Evolutionary conservation across 805 yeast species (phyloP), one percentile per base, ranked within the genome.

Genomic region (Danielia oregonensis): DNA sequence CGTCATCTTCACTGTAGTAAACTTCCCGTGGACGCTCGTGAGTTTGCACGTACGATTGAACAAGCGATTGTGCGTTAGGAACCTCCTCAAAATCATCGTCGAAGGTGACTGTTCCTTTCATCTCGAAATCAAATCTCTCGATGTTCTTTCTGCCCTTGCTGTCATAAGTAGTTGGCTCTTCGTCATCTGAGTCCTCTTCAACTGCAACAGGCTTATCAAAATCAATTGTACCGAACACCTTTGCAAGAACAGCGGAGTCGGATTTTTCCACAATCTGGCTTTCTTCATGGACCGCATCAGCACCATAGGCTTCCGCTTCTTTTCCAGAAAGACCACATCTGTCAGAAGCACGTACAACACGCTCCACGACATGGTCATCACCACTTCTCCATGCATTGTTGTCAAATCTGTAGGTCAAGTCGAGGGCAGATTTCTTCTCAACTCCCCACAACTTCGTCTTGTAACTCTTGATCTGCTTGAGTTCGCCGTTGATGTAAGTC

Each of bases 381-480:
- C 88, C 88, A 55, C 84, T 86, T 46, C 72, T 73, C 96, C 96
- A 87, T 29, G 70, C 73, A 0, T 83, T 85, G 41, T 80, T 74
- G 7, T 59, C 64, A 54, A 75, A 89, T 35, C 67, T 65, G 58
- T 68, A 74, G 0, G 82, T 84, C 45, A 88, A 65, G 46, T 82
- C 93, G 22, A 72, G 69, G 2, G 70, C 55, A 3, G 70, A 65
- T 48, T 74, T 81, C 61, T 84, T 85, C 45, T 84, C 88, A 41
- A 77, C 72, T 3, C 97, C 97, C 98, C 98, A 91, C 26, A 93
- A 70, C 54, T 88, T 88, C 21, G 81, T 77, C 61, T 88, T 87
- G 48, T 72, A 73, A 45, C 81, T 66, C 47, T 75, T 76, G 37
- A 83, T 59, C 4, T 67, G 65, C 56, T 75, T 79, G 34, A 76